These are phyloP conservation scores for Aspergillus amoenus DNA, from an alignment of 2,329 filamentous ascomycete genomes.

Conservation along the genomic window DNA sequence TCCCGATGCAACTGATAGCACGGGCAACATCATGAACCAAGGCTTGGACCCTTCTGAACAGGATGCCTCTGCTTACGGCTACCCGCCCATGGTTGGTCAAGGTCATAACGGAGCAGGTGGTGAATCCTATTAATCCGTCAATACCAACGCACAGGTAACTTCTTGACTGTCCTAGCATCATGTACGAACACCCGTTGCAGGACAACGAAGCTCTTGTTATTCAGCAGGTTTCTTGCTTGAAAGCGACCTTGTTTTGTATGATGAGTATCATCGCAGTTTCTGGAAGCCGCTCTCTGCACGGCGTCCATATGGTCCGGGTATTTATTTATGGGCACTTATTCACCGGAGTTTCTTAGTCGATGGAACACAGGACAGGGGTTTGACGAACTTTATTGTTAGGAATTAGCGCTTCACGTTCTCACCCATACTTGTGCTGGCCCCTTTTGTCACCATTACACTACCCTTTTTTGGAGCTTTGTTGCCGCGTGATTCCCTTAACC, in stretches of 20 bases:
- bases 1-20: slow-evolving; percentile 41
- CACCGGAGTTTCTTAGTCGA: slow-evolving; percentile 17
- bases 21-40: slow-evolving; percentile 47
- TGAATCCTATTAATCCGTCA: slow-evolving; percentile 40
- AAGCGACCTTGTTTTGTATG: slow-evolving; percentile 1
- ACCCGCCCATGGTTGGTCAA: slow-evolving; percentile 47
- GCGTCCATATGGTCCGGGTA: slow-evolving; percentile 10
- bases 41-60: slow-evolving; percentile 47
- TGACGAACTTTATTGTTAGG: slow-evolving; percentile 12
- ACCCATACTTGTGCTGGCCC: neutral
- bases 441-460: neutral
- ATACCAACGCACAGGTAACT: slow-evolving; percentile 10
- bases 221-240: neutral
- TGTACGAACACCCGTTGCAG: neutral
- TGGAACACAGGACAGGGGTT: slow-evolving; percentile 14
- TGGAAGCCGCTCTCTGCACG: slow-evolving; percentile 13
- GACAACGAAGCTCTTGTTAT: neutral
- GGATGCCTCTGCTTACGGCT: slow-evolving; percentile 45
- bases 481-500: neutral
- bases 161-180: neutral
- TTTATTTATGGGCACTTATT: slow-evolving; percentile 16
- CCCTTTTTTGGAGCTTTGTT: neutral
- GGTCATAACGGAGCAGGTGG: slow-evolving; percentile 49
- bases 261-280: slow-evolving; percentile 7
- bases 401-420: slow-evolving; percentile 1